These are phyloP conservation scores for Podila clonocystis DNA, from an alignment of 192 early-diverging fungal genomes.

Conservation along the genomic window DNA sequence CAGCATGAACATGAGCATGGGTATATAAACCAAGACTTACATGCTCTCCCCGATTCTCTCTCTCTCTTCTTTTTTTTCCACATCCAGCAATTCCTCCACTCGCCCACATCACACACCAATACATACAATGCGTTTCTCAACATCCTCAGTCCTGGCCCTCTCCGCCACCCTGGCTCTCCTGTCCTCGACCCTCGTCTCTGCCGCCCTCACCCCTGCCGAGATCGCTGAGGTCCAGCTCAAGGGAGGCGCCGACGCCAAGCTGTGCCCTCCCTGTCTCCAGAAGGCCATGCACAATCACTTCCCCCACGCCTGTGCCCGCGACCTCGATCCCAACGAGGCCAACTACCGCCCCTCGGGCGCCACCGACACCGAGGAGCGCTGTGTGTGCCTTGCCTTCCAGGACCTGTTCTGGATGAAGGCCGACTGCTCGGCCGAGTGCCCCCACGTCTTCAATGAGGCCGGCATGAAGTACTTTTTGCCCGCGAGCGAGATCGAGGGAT, in stretches of 20 bases:
- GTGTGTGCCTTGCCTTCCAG: constrained; percentile 37
- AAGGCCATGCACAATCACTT: constrained; percentile 54
- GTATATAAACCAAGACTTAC: not conserved
- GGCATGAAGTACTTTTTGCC: constrained; percentile 40
- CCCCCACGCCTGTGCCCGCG: constrained; percentile 30
- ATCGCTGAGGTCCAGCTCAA: constrained; percentile 8
- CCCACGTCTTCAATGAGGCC: constrained; percentile 16
- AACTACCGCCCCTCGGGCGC: constrained; percentile 24
- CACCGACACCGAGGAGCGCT: constrained; percentile 29
- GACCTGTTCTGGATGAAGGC: constrained; percentile 52
- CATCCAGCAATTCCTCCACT: not conserved
- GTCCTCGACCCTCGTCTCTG: constrained; percentile 20
- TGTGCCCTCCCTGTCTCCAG: constrained; percentile 27
- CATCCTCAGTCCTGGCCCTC: constrained; percentile 9
- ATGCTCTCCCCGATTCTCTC: not conserved
- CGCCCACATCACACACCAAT: not conserved
- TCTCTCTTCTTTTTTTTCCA: not conserved
- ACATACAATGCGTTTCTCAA: constrained; percentile 32
- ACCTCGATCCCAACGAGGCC: constrained; percentile 12
- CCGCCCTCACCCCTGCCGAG: constrained; percentile 16
- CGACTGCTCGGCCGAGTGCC: constrained; percentile 42
- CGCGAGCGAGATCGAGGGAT: constrained; percentile 35
- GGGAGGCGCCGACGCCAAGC: constrained; percentile 13
- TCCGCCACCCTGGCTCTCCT: constrained; percentile 25
- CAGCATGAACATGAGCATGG: not conserved